Percentiles rank a stretch among this genome's conserved stretches.
phyloP scores from a whole-genome alignment of 306 rosid genomes.

The Vachellia collinsii region DNA sequence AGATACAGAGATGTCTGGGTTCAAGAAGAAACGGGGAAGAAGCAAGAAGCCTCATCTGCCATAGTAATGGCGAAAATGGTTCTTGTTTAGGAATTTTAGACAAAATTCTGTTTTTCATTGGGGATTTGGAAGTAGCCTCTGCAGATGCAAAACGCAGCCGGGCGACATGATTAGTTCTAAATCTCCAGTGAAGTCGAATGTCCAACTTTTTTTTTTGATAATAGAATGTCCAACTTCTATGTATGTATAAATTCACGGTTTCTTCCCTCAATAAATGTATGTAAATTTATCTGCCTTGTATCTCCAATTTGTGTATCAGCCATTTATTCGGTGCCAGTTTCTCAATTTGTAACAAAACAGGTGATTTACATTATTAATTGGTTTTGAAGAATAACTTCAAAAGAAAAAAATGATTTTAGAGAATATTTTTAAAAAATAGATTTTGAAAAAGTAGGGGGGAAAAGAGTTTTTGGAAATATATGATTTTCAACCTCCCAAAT shows the following conservation, averaged over 20 bases:
- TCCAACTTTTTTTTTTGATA: too few relatives aligned
- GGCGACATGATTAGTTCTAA: constrained; percentile 37
- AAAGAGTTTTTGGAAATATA: too few relatives aligned
- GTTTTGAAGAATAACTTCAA: too few relatives aligned
- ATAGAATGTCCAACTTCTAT: constrained; percentile 29
- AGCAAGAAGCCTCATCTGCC: constrained; percentile 21
- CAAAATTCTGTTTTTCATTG: constrained; percentile 74
- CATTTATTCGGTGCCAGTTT: background rate
- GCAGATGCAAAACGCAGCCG: constrained; percentile 64
- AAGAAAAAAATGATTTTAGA: too few relatives aligned
- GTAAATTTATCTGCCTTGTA: constrained; percentile 26
- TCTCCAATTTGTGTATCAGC: constrained; percentile 12
- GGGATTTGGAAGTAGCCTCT: constrained; percentile 83
- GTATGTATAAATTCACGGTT: constrained; percentile 22
- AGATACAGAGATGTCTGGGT: constrained; percentile 65
- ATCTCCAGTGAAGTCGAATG: constrained; percentile 18
- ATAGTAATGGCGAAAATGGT: constrained; percentile 36
- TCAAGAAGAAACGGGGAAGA: constrained; percentile 54
- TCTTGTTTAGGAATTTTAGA: constrained; percentile 68
- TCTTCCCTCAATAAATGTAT: constrained; percentile 3
- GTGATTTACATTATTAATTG: too few relatives aligned
- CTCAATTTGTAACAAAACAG: background rate
- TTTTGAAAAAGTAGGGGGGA: too few relatives aligned
- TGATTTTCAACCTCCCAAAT: too few relatives aligned
- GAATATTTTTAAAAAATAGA: too few relatives aligned